phyloP scores from a whole-genome alignment of 768 basidiomycete genomes.

The Leccinellum rugosiceps region DNA sequence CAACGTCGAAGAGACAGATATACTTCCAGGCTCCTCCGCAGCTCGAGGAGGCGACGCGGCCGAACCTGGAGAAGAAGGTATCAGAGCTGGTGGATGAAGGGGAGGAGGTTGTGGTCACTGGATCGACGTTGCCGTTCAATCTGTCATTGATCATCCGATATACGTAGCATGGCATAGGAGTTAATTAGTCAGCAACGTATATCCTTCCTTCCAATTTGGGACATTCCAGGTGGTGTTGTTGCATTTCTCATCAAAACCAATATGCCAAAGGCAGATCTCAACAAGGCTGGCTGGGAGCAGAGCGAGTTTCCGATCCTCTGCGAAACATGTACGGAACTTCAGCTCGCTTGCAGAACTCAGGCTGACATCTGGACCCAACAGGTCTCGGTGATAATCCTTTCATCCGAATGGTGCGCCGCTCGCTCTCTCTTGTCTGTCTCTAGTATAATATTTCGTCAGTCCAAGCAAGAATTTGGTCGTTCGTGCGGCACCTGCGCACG shows the following conservation, averaged over 20 bases:
- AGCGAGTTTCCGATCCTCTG: conserved; percentile 92
- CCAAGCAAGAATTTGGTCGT: conserved; percentile 93
- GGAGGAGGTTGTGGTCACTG: conserved; percentile 83
- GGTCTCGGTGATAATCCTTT: conserved; percentile 90
- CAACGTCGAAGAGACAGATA: conserved; percentile 69
- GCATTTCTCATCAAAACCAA: conserved; percentile 22
- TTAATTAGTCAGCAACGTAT: conserved; percentile 28
- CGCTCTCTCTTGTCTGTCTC: background rate
- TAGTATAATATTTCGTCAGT: conserved; percentile 55
- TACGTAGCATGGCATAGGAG: conserved; percentile 26
- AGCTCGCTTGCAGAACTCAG: background rate
- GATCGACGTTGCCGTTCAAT: conserved; percentile 85
- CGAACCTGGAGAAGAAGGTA: conserved; percentile 85
- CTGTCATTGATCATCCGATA: conserved; percentile 66
- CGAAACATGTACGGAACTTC: conserved; percentile 70
- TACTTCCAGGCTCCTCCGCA: conserved; percentile 95
- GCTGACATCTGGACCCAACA: conserved; percentile 30
- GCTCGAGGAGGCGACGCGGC: conserved; percentile 84
- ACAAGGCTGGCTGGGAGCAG: conserved; percentile 94
- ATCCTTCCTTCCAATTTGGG: conserved; percentile 6
- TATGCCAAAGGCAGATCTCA: conserved; percentile 86
- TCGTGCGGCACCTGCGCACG: conserved; percentile 98
- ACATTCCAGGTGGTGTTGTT: background rate
- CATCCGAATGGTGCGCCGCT: conserved; percentile 77
- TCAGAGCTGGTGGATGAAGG: conserved; percentile 75